A percentile compares a stretch with the other conserved stretches of the same genome.
Conservation (phyloP, 2,329 filamentous ascomycete genomes). For the Botrytis squamosa region DNA sequence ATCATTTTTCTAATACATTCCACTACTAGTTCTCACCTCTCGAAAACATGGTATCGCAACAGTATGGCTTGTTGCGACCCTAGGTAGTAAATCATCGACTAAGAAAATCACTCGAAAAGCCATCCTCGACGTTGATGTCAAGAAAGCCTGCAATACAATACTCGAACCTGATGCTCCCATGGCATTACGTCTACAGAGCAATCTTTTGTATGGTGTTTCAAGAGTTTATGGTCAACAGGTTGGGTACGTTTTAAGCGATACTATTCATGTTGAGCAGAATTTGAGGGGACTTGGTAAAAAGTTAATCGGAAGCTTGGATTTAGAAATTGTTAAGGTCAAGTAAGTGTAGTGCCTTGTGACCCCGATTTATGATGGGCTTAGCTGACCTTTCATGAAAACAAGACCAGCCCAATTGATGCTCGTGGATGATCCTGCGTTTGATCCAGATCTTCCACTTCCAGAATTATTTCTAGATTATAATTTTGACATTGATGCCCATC, state of each 20-base stretch:
- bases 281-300: constrained; percentile 67
- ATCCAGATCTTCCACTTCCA: constrained; percentile 63
- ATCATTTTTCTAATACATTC: background rate
- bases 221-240: constrained; percentile 87
- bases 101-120: constrained; percentile 79
- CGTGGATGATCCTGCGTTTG: constrained; percentile 78
- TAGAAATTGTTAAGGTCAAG: constrained; percentile 60
- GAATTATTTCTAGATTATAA: constrained; percentile 54
- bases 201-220: constrained; percentile 81
- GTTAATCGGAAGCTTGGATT: constrained; percentile 61
- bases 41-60: constrained; percentile 91
- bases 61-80: constrained; percentile 91
- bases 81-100: constrained; percentile 68
- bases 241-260: constrained; percentile 76
- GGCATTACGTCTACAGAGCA: constrained; percentile 85
- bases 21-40: constrained; percentile 67
- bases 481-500: constrained; percentile 38
- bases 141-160: constrained; percentile 86
- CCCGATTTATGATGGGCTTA: constrained; percentile 16
- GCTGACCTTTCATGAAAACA: constrained; percentile 12
- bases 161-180: constrained; percentile 81
- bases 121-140: constrained; percentile 83
- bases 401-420: constrained; percentile 77
- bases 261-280: constrained; percentile 66
- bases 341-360: constrained; percentile 43